A percentile compares a stretch with the other conserved stretches of the same genome.
Evolutionary conservation across 2,329 filamentous ascomycete species (phyloP).

Genomic region (Pezicula radicicola): DNA sequence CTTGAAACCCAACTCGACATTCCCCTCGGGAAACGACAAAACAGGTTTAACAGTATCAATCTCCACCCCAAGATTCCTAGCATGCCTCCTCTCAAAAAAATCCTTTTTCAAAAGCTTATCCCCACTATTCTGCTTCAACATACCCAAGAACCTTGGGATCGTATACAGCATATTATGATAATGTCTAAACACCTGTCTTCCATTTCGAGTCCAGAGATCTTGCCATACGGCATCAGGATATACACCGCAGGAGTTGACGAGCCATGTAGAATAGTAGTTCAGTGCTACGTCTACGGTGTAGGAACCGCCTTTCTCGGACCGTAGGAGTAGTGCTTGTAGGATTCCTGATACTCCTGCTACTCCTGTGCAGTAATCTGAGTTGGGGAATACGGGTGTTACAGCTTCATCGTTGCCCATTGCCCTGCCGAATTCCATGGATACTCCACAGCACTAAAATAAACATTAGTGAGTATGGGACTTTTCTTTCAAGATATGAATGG

Average conservation of each 20-base stretch:
- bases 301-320: constrained; percentile 35
- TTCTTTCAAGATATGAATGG: neutral
- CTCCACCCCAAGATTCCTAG: constrained; percentile 33
- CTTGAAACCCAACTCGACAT: constrained; percentile 40
- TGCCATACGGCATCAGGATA: constrained; percentile 44
- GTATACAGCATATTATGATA: constrained; percentile 44
- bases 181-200: constrained; percentile 45
- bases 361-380: constrained; percentile 42
- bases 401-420: constrained; percentile 43
- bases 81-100: constrained; percentile 44
- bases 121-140: constrained; percentile 35
- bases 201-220: constrained; percentile 42
- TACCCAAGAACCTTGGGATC: constrained; percentile 36
- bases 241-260: constrained; percentile 33
- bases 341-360: constrained; percentile 37
- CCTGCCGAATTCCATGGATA: constrained; percentile 42
- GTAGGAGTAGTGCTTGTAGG: constrained; percentile 36
- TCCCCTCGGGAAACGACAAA: constrained; percentile 32
- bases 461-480: neutral
- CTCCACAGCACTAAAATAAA: constrained; percentile 33
- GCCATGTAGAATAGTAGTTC: constrained; percentile 41
- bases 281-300: constrained; percentile 38
- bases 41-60: constrained; percentile 42
- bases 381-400: constrained; percentile 41
- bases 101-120: constrained; percentile 39